Base-by-base conservation (phyloP, 2,329 filamentous ascomycete species). In the Ilyonectria mors-panacis region DNA sequence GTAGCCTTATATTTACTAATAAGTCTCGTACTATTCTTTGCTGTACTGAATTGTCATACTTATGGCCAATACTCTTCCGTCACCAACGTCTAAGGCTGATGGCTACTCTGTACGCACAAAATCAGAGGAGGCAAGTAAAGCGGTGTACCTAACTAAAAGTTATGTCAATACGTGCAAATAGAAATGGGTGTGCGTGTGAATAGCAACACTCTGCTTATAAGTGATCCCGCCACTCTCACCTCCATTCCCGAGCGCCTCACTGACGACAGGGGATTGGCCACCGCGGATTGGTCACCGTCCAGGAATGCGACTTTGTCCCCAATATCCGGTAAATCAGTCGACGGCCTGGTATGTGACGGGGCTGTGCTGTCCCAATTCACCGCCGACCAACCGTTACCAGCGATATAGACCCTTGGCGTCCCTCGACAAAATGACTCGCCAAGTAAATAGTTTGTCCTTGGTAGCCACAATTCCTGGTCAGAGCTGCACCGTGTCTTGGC, bases 391-490 rank as follows among this genome's bases (percentile, higher is more conserved):
- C 39, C 39, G 39, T n/a, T n/a, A n/a, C n/a, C 15, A n/a, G 39
- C 15, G 8, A n/a, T 8, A 42, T 42, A 8, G 39, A 42, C 39
- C 39, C 39, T 42, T 42, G 39, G 39, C 39, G n/a, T 42, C 39
- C 7, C 5, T 42, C 15, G n/a, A 42, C 39, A 42, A 42, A 42
- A 42, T 42, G 39, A 19, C 39, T 42, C 39, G 39, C 39, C 39
- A 42, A 42, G 39, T 42, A 42, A 42, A 42, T 42, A 42, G 39
- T 42, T 42, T 42, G 39, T n/a, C 39, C 39, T 28, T 15, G 37
- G 19, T 15, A 44, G 58, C 35, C 58, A 60, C 39, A 17, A 26
- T 45, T 54, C 48, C 48, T 30, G 33, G 39, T 23, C 13, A 53
- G 23, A 35, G 12, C 5, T 60, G 47, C 10, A 15, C 35, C 19